A percentile compares a stretch with the other conserved stretches of the same genome.
Evolutionary conservation across 345 rosid species (phyloP).

Genomic region (Eucalyptus paniculata): DNA sequence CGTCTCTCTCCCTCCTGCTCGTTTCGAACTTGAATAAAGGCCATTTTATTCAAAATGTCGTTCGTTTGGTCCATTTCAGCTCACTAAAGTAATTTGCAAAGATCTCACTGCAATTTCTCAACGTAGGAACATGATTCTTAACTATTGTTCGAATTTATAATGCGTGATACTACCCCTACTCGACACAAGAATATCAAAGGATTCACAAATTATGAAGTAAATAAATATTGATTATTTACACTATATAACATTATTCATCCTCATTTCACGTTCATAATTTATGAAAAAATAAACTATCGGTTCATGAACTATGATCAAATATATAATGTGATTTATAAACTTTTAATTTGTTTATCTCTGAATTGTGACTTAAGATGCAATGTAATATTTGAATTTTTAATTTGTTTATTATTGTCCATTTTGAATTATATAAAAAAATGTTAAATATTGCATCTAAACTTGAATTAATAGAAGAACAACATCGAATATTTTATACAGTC

Average conservation of each 20-base stretch:
- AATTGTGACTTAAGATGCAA: accelerated
- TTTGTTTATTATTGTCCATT: too few species aligned
- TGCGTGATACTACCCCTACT: background rate
- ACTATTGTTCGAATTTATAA: background rate
- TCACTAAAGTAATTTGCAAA: background rate
- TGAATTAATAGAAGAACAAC: too few species aligned
- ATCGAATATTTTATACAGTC: too few species aligned
- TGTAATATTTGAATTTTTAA: too few species aligned
- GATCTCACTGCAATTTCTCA: background rate
- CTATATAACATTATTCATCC: background rate
- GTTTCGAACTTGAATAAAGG: background rate
- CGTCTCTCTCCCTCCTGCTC: background rate
- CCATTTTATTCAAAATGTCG: background rate
- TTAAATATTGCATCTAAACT: too few species aligned
- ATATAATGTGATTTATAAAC: too few species aligned
- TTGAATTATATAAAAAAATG: too few species aligned
- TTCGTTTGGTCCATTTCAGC: background rate
- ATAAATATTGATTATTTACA: background rate
- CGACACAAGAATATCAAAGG: background rate
- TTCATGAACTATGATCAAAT: accelerated
- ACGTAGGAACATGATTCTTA: background rate
- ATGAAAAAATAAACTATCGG: accelerated
- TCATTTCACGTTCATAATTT: background rate
- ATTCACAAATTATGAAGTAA: background rate
- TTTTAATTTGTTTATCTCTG: accelerated